Conservation (phyloP, 257 asterid genomes). For the Rubia yunnanensis region DNA sequence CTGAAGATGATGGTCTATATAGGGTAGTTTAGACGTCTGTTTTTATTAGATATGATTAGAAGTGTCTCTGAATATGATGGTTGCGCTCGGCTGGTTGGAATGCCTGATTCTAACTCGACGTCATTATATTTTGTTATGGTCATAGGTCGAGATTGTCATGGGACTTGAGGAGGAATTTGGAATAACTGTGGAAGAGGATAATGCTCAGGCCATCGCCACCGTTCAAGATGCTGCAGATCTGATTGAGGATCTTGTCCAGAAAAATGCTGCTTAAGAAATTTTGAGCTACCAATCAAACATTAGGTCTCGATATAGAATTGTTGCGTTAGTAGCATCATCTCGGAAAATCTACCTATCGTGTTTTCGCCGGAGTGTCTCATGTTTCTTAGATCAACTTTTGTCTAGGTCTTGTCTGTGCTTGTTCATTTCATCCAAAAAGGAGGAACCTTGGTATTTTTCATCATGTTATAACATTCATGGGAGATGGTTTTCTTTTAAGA, state of each 20-base stretch:
- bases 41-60: background rate
- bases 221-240: constrained; percentile 92
- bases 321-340: constrained; percentile 14
- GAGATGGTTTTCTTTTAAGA: background rate
- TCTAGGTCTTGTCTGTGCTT: constrained; percentile 7
- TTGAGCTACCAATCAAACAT: constrained; percentile 5
- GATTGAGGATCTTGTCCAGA: constrained; percentile 58
- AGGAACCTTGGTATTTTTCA: background rate
- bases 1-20: background rate
- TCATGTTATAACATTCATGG: background rate
- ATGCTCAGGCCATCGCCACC: constrained; percentile 70
- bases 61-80: background rate
- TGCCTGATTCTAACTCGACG: background rate
- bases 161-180: constrained; percentile 94
- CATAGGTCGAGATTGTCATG: constrained; percentile 87
- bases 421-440: background rate
- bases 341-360: constrained; percentile 2
- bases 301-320: constrained; percentile 17
- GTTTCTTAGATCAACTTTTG: constrained; percentile 5
- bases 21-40: background rate
- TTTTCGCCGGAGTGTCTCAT: background rate
- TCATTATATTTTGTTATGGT: background rate
- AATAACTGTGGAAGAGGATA: constrained; percentile 81
- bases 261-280: constrained; percentile 27
- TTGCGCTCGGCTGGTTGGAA: background rate